Evolutionary conservation across 2,329 filamentous ascomycete species (phyloP).

Genomic region (Claviceps lovelessii): DNA sequence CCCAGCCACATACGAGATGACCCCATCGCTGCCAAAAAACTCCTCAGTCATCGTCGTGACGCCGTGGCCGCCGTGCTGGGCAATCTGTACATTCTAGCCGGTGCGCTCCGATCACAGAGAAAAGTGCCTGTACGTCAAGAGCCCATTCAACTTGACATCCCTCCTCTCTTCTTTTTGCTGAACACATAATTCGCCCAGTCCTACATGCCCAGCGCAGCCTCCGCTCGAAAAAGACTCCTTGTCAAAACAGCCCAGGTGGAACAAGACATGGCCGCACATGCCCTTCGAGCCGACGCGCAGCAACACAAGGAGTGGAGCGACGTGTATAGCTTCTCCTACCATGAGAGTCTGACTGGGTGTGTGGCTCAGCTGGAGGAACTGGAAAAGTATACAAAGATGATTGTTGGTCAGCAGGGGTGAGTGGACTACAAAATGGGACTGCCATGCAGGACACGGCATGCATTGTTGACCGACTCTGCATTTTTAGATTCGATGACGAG

Average conservation of each 20-base stretch:
- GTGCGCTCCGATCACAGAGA: conserved; percentile 34
- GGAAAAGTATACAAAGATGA: conserved; percentile 41
- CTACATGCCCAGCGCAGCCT: conserved; percentile 42
- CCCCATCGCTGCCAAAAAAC: conserved; percentile 30
- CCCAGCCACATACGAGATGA: conserved; percentile 37
- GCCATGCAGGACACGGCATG: neutral
- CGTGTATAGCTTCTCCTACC: conserved; percentile 42
- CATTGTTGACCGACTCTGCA: neutral
- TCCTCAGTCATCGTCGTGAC: conserved; percentile 38
- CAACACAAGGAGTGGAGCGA: conserved; percentile 36
- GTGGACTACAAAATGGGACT: conserved; percentile 5
- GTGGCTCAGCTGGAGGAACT: conserved; percentile 39
- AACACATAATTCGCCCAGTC: conserved; percentile 15
- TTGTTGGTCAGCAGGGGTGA: conserved; percentile 39
- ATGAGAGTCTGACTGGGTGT: conserved; percentile 38
- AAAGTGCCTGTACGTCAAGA: conserved; percentile 30
- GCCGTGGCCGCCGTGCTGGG: conserved; percentile 43
- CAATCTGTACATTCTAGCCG: conserved; percentile 43
- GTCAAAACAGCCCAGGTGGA: conserved; percentile 36
- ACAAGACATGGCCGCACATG: conserved; percentile 14
- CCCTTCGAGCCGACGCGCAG: conserved; percentile 13
- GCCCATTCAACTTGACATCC: neutral
- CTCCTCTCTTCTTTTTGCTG: neutral
- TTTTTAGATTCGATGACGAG: conserved; percentile 20
- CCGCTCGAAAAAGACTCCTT: conserved; percentile 36